These are phyloP conservation scores for Acephala macrosclerotiorum DNA, from an alignment of 2,329 filamentous ascomycete genomes.

Conservation along the genomic window DNA sequence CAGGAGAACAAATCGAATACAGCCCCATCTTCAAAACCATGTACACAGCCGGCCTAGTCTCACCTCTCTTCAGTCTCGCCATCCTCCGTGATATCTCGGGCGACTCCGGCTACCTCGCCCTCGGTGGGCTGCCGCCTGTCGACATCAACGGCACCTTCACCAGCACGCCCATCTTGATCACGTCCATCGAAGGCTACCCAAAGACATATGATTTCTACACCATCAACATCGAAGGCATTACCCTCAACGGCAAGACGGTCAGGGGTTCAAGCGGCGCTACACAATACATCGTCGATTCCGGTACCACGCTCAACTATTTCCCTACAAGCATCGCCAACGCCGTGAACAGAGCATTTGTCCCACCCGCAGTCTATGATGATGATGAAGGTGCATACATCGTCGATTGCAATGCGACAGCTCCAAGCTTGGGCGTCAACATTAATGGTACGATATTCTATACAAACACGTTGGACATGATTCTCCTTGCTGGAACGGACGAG, in stretches of 20 bases:
- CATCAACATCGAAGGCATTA: conserved; percentile 28
- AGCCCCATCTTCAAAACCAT: conserved; percentile 58
- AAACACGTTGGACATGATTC: conserved; percentile 44
- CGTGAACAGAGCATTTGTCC: conserved; percentile 51
- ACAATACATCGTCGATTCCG: conserved; percentile 49
- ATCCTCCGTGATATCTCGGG: conserved; percentile 44
- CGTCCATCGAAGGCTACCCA: conserved; percentile 7
- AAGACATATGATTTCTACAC: conserved; percentile 35
- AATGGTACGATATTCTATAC: conserved; percentile 44
- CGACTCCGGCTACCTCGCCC: conserved; percentile 52
- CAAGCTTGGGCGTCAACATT: conserved; percentile 51
- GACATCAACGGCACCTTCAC: conserved; percentile 24
- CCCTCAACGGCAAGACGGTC: conserved; percentile 19
- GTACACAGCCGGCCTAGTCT: conserved; percentile 51
- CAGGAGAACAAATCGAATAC: conserved; percentile 45
- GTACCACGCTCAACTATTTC: conserved; percentile 51
- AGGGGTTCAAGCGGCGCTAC: conserved; percentile 14
- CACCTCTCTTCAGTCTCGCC: conserved; percentile 57
- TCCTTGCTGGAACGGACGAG: conserved; percentile 30
- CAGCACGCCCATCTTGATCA: conserved; percentile 26
- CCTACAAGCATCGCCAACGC: conserved; percentile 46
- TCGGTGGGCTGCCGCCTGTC: conserved; percentile 58
- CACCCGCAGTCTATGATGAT: conserved; percentile 47
- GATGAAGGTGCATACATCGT: conserved; percentile 47
- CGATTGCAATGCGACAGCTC: conserved; percentile 50